phyloP scores from a whole-genome alignment of 208 protist genomes.

The Tritrichomonas musculus region DNA sequence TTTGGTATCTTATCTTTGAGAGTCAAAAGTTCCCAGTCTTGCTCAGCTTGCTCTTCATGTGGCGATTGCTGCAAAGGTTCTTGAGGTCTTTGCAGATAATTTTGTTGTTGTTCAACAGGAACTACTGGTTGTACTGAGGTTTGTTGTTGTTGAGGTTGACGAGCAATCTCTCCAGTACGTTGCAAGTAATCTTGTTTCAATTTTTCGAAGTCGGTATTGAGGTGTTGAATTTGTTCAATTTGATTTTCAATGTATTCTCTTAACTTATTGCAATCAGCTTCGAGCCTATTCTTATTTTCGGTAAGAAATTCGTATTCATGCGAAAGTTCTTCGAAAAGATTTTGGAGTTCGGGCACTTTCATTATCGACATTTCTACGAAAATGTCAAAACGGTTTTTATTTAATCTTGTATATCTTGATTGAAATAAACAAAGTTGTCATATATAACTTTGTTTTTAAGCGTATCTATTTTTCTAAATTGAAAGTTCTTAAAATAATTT shows the following conservation, averaged over 20 bases:
- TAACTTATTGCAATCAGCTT: constrained; percentile 2
- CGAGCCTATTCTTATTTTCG: not conserved
- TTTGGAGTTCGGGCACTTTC: too few relatives aligned
- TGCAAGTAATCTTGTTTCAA: not conserved
- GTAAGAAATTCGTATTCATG: not conserved
- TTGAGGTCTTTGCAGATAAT: not conserved
- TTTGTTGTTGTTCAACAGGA: not conserved
- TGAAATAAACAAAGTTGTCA: too few relatives aligned
- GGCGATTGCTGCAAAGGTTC: not conserved
- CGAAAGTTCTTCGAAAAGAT: too few relatives aligned
- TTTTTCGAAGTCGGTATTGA: constrained; percentile 17
- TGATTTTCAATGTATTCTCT: not conserved
- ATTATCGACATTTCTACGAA: too few relatives aligned
- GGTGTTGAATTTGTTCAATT: not conserved
- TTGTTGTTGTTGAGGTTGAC: not conserved
- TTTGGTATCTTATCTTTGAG: not conserved
- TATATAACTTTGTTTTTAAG: too few relatives aligned
- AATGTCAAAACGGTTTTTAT: too few relatives aligned
- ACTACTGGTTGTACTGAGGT: not conserved
- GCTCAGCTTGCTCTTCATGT: not conserved
- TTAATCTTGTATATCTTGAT: too few relatives aligned
- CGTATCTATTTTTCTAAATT: too few relatives aligned
- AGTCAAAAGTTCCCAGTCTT: not conserved
- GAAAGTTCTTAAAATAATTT: too few relatives aligned
- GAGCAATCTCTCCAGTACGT: not conserved